Base-by-base conservation (phyloP, 257 asterid species). In the Sherardia arvensis region DNA sequence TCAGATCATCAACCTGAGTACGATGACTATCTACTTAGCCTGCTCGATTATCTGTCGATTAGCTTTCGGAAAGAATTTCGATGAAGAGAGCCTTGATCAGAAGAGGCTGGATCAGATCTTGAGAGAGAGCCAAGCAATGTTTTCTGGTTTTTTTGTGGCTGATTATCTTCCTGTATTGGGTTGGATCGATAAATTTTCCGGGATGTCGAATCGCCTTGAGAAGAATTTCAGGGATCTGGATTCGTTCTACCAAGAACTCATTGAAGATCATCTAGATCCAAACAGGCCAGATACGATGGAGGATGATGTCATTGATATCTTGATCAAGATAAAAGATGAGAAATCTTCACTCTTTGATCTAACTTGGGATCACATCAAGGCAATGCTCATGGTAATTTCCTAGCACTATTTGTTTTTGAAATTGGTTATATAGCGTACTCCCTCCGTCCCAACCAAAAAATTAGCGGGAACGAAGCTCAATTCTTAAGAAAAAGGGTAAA, bases 201-300 rank as follows among this genome's bases (percentile, higher is more conserved):
- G 86, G 5, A 69, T 73, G 81, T 45, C 48, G 53, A 62, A 14
- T 14, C 78, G 76, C 5, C 81, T 81, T 2, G 81, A 78, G 0
- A 66, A 59, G 76, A 25, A 57, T 26, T 78, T 0, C n/a, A 55
- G 51, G 34, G 45, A 71, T 0, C 25, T 75, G 63, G 81, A 81
- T 73, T 67, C 61, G 4, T 76, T 78, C 66, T 73, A 61, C 15
- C 15, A 58, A 33, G 74, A 76, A 51, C 20, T 78, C n/a, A 81
- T 81, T 17, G 68, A 76, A 33, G 82, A 75, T 23, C 81, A 78
- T 34, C 27, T 71, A 43, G 38, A 62, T 55, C 61, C 57, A 4
- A 54, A 14, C 4, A 9, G 73, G 68, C 25, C 61, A 7, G 65
- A 9, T 7, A 5, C 74, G 1, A 48, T 0, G 38, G 59, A 75